These are phyloP conservation scores for Lithocarpus polystachyus DNA, from an alignment of 306 rosid species.

Conservation along the genomic window DNA sequence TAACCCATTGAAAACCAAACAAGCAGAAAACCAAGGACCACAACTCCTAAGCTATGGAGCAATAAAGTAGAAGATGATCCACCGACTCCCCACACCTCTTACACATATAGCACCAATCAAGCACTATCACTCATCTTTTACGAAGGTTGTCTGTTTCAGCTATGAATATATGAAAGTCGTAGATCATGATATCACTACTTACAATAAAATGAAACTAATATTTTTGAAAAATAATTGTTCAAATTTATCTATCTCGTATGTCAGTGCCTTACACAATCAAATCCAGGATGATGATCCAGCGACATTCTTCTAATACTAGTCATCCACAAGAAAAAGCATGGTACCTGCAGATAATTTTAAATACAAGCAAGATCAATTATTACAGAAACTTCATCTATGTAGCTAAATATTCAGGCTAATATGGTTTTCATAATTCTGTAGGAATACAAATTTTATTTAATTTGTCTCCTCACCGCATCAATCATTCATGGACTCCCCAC, in stretches of 20 bases:
- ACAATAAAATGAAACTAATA: not conserved
- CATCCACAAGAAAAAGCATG: conserved; percentile 91
- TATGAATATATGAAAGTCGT: not conserved
- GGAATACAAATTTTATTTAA: not conserved
- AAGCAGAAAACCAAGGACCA: too few relatives aligned
- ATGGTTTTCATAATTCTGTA: not conserved
- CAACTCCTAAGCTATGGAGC: too few relatives aligned
- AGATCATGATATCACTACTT: not conserved
- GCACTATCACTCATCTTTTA: too few relatives aligned
- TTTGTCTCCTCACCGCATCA: not conserved
- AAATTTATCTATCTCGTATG: not conserved
- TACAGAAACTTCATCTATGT: conserved; percentile 1
- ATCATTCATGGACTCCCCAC: not conserved
- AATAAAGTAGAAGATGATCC: too few relatives aligned
- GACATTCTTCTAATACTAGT: conserved; percentile 82
- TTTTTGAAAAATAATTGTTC: not conserved
- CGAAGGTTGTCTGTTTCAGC: too few relatives aligned
- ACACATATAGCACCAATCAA: too few relatives aligned
- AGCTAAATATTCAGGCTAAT: conserved; percentile 6
- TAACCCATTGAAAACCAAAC: too few relatives aligned
- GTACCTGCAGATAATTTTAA: conserved; percentile 54
- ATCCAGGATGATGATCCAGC: conserved; percentile 73
- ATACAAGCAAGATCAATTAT: conserved; percentile 14
- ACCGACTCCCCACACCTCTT: too few relatives aligned
- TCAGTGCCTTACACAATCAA: conserved; percentile 65